Base-by-base conservation (phyloP, 78 protist species). In the Fonticula alba region DNA sequence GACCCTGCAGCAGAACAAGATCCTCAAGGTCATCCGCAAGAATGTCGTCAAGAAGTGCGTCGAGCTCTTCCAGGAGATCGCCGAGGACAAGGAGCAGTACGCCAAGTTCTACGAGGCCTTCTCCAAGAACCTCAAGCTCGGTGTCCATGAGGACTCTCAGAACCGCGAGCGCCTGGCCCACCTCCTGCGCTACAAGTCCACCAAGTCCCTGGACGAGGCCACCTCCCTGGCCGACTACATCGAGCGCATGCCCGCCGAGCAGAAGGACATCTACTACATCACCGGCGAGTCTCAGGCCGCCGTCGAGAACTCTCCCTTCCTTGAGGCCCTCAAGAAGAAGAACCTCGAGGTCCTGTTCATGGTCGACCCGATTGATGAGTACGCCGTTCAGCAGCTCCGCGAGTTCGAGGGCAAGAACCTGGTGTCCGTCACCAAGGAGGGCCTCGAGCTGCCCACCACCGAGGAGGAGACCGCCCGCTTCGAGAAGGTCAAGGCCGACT, bases 331-430 rank as follows among this genome's bases (percentile, higher is more conserved):
- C 61, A 74, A 71, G 70, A 43, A 61, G 78, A 55, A 64, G 58
- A 82, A 70, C 47, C 56, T 50, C 64, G 99, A 95, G 79, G 99
- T 95, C 55, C 86, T 97, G 54, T 93, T 82, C 93, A 71, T 97
- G 93, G 36, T 46, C 31, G 99, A 97, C 76, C 98, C 99, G 61
- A 92, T 97, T 57, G 99, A 97, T 69, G 99, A 97, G 88, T 92
- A 92, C 83, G 76, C 86, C 50, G 93, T 94, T 55, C 94, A 87
- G 79, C 97, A 92, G 82, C 82, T 96, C 68, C 90, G 87, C 81
- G 98, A 93, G 74, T 96, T 62, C 74, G 98, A 96, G 49, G 96
- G 91, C 82, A 85, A 93, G 92, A 93, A 91, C 83, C 83, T 92
- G 58, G 84, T 88, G 37, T 85, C 87, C 69, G 92, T 90, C 74